Evolutionary conservation across 2,329 filamentous ascomycete species (phyloP).

Genomic region (Chaetomiaceae sp.): DNA sequence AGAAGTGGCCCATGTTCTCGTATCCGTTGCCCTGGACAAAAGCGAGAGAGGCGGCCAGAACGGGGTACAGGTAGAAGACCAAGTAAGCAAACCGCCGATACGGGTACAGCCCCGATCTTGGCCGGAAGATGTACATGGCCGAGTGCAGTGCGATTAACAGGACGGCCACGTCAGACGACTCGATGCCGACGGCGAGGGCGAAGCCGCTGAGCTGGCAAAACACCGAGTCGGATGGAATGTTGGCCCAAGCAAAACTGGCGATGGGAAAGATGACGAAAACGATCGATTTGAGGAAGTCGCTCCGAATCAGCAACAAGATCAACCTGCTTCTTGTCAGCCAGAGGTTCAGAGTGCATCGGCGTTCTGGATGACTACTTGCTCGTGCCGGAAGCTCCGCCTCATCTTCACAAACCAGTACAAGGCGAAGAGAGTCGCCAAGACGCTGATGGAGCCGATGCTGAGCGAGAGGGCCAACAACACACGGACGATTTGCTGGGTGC

Average conservation of each 20-base stretch:
- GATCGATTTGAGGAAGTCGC: conserved; percentile 65
- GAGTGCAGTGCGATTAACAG: conserved; percentile 71
- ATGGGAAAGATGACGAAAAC: conserved; percentile 65
- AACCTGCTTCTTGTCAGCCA: conserved; percentile 45
- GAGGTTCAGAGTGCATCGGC: background rate
- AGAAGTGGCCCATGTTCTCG: conserved; percentile 61
- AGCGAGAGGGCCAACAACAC: conserved; percentile 36
- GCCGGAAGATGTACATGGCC: conserved; percentile 65
- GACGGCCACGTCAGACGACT: conserved; percentile 67
- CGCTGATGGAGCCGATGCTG: conserved; percentile 46
- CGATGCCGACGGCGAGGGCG: conserved; percentile 61
- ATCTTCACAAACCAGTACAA: conserved; percentile 72
- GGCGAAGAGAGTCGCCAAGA: conserved; percentile 51
- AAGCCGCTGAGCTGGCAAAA: conserved; percentile 69
- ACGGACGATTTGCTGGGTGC: background rate
- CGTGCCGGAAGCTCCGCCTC: conserved; percentile 69
- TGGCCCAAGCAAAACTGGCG: conserved; percentile 50
- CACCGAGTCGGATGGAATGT: conserved; percentile 44
- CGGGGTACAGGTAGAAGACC: conserved; percentile 53
- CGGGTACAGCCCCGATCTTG: conserved; percentile 61
- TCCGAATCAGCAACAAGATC: conserved; percentile 68
- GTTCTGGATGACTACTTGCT: conserved; percentile 43
- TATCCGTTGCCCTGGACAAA: conserved; percentile 59
- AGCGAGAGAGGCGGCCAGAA: conserved; percentile 57
- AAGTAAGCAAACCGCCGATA: conserved; percentile 58